Base-by-base conservation (phyloP, 2,329 filamentous ascomycete genomes). In the Lecanicillium sp. region DNA sequence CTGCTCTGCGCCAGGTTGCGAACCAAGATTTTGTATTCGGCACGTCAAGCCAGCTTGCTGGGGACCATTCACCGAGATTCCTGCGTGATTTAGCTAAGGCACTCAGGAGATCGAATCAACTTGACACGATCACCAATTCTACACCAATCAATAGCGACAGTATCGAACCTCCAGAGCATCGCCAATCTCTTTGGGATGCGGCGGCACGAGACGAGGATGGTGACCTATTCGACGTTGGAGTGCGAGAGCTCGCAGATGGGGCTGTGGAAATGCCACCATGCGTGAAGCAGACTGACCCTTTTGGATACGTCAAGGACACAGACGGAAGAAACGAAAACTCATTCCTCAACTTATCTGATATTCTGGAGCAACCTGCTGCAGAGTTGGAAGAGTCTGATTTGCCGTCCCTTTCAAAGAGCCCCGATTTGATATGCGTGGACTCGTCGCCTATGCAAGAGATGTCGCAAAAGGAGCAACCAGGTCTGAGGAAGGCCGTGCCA, bases 21-120 rank as follows among this genome's bases (percentile, higher is more conserved):
- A 66, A 73, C 2, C 87, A 92, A 55, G 78, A 88, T 43, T 85
- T 89, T 52, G 62, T 94, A 0, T 94, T 94, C 59, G 87, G 87
- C 1, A 92, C 87, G 0, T 89, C 84, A 2, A 94, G 87, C 56
- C 87, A 94, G 56, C 63, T 94, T 17, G 82, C 81, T 12, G 65
- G 72, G 39, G 84, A 87, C 41, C 77, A 87, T 27, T 85, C 83
- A 0, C 83, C 84, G 0, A 74, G 72, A 0, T 71, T 80, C 17
- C 57, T 85, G 13, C 69, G 72, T 20, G 73, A 84, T 33, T 58
- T 85, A 15, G 77, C 84, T 38, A 54, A 66, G 38, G 80, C 79
- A 2, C 71, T 84, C 46, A 69, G 68, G 44, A 66, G 65, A 28
- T 85, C 81, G 0, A 81, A 77, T 22, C 42, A 53, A 2, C 49